These are phyloP conservation scores for Vigna hirtella DNA, from an alignment of 306 rosid species.

Conservation along the genomic window DNA sequence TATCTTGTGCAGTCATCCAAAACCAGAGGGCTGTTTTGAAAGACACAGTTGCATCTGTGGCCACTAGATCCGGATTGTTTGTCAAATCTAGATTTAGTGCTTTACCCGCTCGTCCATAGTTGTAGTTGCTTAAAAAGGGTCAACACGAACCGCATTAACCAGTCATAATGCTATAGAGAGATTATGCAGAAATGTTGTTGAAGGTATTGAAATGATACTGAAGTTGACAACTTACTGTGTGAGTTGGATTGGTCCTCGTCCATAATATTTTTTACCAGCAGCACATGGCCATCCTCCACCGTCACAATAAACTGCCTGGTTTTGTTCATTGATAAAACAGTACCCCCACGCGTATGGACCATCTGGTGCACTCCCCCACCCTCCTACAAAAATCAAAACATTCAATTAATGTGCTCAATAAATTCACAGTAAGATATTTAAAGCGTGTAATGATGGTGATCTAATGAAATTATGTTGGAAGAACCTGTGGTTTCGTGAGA, in stretches of 20 bases:
- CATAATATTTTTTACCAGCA: conserved; percentile 61
- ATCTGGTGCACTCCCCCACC: conserved; percentile 69
- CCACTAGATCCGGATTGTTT: conserved; percentile 62
- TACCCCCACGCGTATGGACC: conserved; percentile 78
- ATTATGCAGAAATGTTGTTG: too few relatives aligned
- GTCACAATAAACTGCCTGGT: conserved; percentile 38
- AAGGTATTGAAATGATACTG: neutral
- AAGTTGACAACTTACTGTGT: conserved; percentile 48
- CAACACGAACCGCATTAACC: neutral
- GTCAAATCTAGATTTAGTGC: conserved; percentile 49
- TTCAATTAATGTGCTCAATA: neutral
- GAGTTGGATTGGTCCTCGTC: conserved; percentile 80
- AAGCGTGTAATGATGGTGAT: too few relatives aligned
- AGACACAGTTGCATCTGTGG: conserved; percentile 52
- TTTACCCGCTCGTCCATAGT: conserved; percentile 62
- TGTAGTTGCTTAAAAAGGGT: conserved; percentile 58
- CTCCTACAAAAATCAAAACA: conserved; percentile 46
- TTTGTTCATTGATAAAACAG: conserved; percentile 56
- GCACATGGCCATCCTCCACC: conserved; percentile 59
- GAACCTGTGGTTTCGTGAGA: conserved; percentile 74
- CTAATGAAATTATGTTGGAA: neutral
- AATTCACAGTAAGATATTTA: neutral
- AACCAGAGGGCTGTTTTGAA: conserved; percentile 81
- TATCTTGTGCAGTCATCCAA: conserved; percentile 76
- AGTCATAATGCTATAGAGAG: neutral